phyloP scores from a whole-genome alignment of 2,329 filamentous ascomycete species.

The Cladosporium sp. region DNA sequence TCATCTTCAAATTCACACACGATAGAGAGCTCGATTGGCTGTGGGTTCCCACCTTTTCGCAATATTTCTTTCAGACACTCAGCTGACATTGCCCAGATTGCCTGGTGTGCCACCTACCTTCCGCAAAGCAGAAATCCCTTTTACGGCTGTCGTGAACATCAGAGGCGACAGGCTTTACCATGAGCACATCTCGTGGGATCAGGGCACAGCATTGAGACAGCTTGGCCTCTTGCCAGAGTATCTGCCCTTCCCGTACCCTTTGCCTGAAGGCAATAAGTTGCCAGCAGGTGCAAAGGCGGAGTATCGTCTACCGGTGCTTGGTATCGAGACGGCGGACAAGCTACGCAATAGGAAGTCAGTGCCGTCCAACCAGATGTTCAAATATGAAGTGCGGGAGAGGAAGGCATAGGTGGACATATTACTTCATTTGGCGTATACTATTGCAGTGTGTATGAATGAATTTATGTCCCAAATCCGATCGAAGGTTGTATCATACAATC shows the following conservation, averaged over 20 bases:
- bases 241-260: conserved; percentile 47
- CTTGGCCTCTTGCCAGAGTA: conserved; percentile 65
- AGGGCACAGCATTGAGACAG: conserved; percentile 62
- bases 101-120: conserved; percentile 62
- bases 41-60: conserved; percentile 46
- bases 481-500: neutral
- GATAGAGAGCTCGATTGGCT: conserved; percentile 66
- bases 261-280: conserved; percentile 27
- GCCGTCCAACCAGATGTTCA: conserved; percentile 59
- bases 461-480: neutral
- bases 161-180: conserved; percentile 68
- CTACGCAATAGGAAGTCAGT: conserved; percentile 51
- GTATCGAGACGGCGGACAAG: conserved; percentile 55
- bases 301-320: conserved; percentile 62
- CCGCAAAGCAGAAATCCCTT: conserved; percentile 57
- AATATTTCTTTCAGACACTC: neutral
- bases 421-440: neutral
- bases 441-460: neutral
- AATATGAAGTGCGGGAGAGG: conserved; percentile 30
- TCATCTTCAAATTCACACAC: conserved; percentile 66
- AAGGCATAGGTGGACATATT: conserved; percentile 22
- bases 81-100: conserved; percentile 40
- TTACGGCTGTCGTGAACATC: conserved; percentile 66
- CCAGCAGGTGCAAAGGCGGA: conserved; percentile 40
- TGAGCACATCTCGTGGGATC: conserved; percentile 72